Evolutionary conservation across 805 yeast species (phyloP), one percentile per base, ranked within the genome.

Genomic region (Kuraishia molischiana): DNA sequence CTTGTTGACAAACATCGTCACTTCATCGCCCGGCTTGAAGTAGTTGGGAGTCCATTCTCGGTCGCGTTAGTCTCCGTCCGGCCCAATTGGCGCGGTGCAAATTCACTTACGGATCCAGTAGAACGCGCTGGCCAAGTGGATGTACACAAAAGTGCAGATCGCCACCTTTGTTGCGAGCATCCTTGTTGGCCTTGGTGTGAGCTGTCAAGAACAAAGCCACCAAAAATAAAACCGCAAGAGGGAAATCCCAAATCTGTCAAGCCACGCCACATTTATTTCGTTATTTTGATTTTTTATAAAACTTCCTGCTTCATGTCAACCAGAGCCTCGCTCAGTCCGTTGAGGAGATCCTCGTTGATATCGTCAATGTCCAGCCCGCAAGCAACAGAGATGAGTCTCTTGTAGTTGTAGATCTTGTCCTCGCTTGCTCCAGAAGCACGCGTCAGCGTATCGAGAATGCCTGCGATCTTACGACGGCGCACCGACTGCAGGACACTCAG

Each of bases 291-390:
- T 22, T 22, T 8, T 8, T 22, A 11, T 8, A 8, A 11, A 22
- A 8, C 26, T 8, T 22, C 19, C 30, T 24, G 19, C 30, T 28
- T 21, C 31, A 28, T 28, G 17, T 38, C 39, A 9, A 46, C 19
- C 36, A 66, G 43, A 20, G 72, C 69, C 40, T 60, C 56, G 36
- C 63, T 86, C 32, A 90, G 83, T 17, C 90, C 96, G 46, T 84
- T 90, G 36, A 90, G 66, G 41, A 86, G 67, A 22, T 84, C 81
- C 47, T 69, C 73, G 46, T 81, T 85, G 41, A 90, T 79, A 42
- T 83, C 92, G 42, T 85, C 94, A 17, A 79, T 69, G 36, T 78
- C 74, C 38, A 86, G 67, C 2, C 85, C 95, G 53, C 94, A 83
- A 35, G 85, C 74, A 34, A 77, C 62, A 19, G 90, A 74, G 32